Base-by-base conservation (phyloP, 371 early-diverging fungal species). In the Apophysomyces variabilis region DNA sequence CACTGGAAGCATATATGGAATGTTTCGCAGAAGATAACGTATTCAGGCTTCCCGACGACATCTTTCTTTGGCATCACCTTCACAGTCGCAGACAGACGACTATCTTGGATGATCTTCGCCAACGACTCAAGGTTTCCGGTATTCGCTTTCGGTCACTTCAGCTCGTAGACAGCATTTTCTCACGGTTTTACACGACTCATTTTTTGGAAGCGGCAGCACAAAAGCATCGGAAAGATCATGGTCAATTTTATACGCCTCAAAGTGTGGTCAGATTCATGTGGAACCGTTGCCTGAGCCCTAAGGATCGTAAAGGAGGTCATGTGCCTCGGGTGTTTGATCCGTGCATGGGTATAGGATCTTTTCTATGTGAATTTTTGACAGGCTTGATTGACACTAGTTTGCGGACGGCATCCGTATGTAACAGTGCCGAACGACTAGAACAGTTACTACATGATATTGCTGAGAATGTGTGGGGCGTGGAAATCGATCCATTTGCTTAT, bases 231-330 rank as follows among this genome's bases (percentile, higher is more conserved):
- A 87, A 87, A 41, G 87, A 89, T 37, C 87, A 89, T 57, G 89
- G 87, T 1, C 89, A 89, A 64, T 89, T 84, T 60, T 89, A 89
- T 66, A 87, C 89, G 21, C 89, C 89, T 8, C 77, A 82, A n/a
- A 70, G 72, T 7, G 80, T 87, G 7, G 84, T 89, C 12, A 70
- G 75, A 12, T 89, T 87, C 50, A 89, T 89, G 89, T 89, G 89
- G 89, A 72, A 70, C 41, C 65, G 76, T 44, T 79, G 74, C 47
- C 66, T 68, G 46, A 7, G 13, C 8, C 0, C 46, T 45, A 13
- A 13, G 4, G 46, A n/a, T 18, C 46, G 46, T 45, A 39, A 39
- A 54, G 26, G 8, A 18, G 47, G 44, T 9, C 46, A 71, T 44
- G 70, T 79, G 41, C 85, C 85, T 0, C 75, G 75, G 1, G 84